Conservation (phyloP, 306 rosid species). For the Astragalus membranaceus region DNA sequence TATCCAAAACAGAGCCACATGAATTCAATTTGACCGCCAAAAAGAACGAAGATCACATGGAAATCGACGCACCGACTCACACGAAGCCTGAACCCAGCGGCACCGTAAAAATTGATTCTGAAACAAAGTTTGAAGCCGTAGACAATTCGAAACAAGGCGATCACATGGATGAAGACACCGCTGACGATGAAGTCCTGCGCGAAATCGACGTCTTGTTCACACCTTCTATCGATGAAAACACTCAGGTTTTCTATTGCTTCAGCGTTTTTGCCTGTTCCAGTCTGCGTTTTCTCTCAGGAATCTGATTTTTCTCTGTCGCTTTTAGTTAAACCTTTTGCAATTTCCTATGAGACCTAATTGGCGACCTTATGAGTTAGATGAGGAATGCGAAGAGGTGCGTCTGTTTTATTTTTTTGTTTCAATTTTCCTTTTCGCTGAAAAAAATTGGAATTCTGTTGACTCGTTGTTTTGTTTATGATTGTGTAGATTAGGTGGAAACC, state of each 20-base stretch:
- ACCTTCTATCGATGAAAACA: constrained; percentile 39
- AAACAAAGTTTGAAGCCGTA: constrained; percentile 22
- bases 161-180: constrained; percentile 31
- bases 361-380: constrained; percentile 81
- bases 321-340: constrained; percentile 68
- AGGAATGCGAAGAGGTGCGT: constrained; percentile 68
- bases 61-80: background rate
- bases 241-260: constrained; percentile 36
- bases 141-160: constrained; percentile 32
- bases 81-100: constrained; percentile 26
- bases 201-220: constrained; percentile 75
- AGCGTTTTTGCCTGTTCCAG: background rate
- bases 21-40: constrained; percentile 9
- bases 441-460: background rate
- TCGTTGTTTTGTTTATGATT: background rate
- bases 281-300: background rate
- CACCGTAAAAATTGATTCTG: constrained; percentile 38
- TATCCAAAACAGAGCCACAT: constrained; percentile 34
- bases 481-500: constrained; percentile 67
- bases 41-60: constrained; percentile 29
- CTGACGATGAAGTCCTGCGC: constrained; percentile 60
- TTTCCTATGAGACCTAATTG: constrained; percentile 83
- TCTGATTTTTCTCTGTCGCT: background rate
- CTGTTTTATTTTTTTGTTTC: background rate
- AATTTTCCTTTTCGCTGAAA: background rate